A percentile compares a stretch with the other conserved stretches of the same genome.
Conservation (phyloP, 2,329 filamentous ascomycete species). For the Paecilomyces sp. region DNA sequence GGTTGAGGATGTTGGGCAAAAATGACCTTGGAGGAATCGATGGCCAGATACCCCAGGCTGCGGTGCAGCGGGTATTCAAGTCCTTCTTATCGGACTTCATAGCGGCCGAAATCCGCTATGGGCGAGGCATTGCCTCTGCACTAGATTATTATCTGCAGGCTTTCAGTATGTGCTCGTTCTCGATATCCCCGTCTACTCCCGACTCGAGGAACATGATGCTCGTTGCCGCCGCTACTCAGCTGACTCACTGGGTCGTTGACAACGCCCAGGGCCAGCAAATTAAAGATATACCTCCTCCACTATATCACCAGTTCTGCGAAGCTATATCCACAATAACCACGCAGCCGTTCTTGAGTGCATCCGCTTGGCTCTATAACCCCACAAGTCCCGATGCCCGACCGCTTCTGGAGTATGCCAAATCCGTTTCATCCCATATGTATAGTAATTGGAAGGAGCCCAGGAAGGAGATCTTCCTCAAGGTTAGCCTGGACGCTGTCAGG, state of each 20-base stretch:
- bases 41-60: conserved; percentile 14
- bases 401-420: conserved; percentile 21
- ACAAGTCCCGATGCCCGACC: conserved; percentile 22
- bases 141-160: conserved; percentile 22
- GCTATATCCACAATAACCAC: conserved; percentile 16
- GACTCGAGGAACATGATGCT: conserved; percentile 13
- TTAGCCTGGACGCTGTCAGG: conserved; percentile 32
- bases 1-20: conserved; percentile 25
- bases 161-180: conserved; percentile 14
- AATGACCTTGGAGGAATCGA: conserved; percentile 18
- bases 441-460: conserved; percentile 11
- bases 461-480: conserved; percentile 22
- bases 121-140: conserved; percentile 23
- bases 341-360: conserved; percentile 17
- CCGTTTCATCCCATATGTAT: conserved; percentile 12
- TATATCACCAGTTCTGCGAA: conserved; percentile 27
- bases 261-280: conserved; percentile 12
- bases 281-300: conserved; percentile 16
- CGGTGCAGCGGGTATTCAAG: conserved; percentile 15
- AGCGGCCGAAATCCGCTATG: conserved; percentile 25
- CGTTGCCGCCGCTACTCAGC: conserved; percentile 14
- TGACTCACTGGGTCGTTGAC: conserved; percentile 19
- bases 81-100: conserved; percentile 24
- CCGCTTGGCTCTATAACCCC: conserved; percentile 32
- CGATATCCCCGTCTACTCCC: conserved; percentile 1